Percentiles rank a stretch among this genome's conserved stretches.
Evolutionary conservation across 1,284 basidiomycete species (phyloP).

Genomic region (Ustilago crameri): DNA sequence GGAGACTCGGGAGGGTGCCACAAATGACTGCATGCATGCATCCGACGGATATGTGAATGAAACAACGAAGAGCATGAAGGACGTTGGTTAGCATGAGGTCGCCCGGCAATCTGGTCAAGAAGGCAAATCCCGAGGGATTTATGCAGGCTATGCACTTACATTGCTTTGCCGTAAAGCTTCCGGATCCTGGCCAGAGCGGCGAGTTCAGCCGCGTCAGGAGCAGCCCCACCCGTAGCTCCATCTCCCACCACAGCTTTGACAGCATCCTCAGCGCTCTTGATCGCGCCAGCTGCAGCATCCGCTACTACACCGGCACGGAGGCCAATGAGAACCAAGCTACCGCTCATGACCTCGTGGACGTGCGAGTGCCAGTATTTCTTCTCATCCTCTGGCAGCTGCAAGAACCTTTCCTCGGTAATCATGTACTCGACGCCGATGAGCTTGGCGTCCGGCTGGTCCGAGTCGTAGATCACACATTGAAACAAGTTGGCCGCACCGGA

Average conservation of each 20-base stretch:
- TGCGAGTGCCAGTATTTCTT: constrained; percentile 73
- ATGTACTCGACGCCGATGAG: constrained; percentile 74
- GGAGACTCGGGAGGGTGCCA: constrained; percentile 24
- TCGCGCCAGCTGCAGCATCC: constrained; percentile 12
- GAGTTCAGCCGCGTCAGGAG: constrained; percentile 43
- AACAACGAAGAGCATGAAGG: not conserved
- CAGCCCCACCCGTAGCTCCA: constrained; percentile 24
- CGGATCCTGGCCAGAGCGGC: constrained; percentile 19
- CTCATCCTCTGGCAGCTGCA: constrained; percentile 70
- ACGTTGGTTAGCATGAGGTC: too few species aligned
- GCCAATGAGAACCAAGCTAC: constrained; percentile 69
- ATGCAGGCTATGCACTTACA: constrained; percentile 10
- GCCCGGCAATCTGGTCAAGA: too few species aligned
- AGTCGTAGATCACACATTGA: constrained; percentile 71
- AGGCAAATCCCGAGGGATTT: too few species aligned
- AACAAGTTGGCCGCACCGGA: constrained; percentile 18
- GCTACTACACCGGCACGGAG: constrained; percentile 14
- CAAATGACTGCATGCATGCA: constrained; percentile 13
- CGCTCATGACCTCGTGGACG: constrained; percentile 72
- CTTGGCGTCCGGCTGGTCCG: constrained; percentile 70
- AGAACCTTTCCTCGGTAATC: constrained; percentile 71
- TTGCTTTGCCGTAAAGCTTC: constrained; percentile 40
- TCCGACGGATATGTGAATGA: too few species aligned
- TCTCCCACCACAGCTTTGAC: constrained; percentile 4
- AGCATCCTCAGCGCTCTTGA: constrained; percentile 26